Base-by-base conservation (phyloP, 495 filamentous ascomycete genomes). In the Xylaria nigripes region DNA sequence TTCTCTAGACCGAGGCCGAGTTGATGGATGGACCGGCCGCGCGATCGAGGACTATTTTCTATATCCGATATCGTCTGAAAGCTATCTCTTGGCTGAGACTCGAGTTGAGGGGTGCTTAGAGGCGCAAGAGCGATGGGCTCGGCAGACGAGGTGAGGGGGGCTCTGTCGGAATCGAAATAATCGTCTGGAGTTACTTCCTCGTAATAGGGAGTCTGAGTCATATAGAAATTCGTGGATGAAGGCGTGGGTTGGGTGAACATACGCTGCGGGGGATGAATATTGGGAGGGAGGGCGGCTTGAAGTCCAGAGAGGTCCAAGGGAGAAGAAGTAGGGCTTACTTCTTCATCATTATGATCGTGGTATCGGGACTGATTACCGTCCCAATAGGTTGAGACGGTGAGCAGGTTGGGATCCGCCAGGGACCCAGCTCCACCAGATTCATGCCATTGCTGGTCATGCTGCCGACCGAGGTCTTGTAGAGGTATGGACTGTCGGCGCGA, bases 401-500 rank as follows among this genome's bases (percentile, higher is more conserved):
- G 65, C 16, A 72, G 58, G 56, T 76, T 75, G 44, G 69, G 56
- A 47, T 61, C 56, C 56, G 60, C 51, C 23, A 50, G 56, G 32
- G 55, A 53, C 13, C 62, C 64, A 34, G 63, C 64, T 23, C 68
- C 61, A 23, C 59, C 57, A 23, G 62, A 69, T 29, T 56, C 57
- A 45, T 59, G 65, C 49, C 67, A 62, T 27, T 72, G 60, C 16
- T 76, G 72, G 54, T 78, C 79, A 43, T 81, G 76, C 30, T 78
- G 72, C 50, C 81, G 77, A 27, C 83, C 81, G 45, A 96, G 82
- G 67, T 95, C 84, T 67, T 86, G 86, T 45, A 96, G 74, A 45
- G 91, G 89, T 69, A 96, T 95, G 40, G 85, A 86, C 55, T 89
- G 85, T 46, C 79, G 71, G 29, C 80, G 67, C 36, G 77, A 58